Base-by-base conservation (phyloP, 768 basidiomycete genomes). In the Xerocomellus chrysenteron region DNA sequence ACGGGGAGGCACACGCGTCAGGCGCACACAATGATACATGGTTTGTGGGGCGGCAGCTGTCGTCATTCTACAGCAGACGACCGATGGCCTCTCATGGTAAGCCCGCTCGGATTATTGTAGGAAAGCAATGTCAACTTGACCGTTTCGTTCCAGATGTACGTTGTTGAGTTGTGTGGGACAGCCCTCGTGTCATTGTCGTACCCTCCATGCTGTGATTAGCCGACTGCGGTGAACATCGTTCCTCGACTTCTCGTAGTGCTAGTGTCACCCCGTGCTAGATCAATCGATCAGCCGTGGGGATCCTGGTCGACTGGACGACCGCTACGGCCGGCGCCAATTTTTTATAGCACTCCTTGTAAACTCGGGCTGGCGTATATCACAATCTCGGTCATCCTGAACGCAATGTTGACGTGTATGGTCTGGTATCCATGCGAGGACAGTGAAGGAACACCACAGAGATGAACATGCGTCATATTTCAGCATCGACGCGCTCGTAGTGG, bases 101-200 rank as follows among this genome's bases (percentile, higher is more conserved):
- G 59, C 65, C 63, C 4, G 30, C 24, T 4, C 1, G 11, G 17
- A 17, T 26, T 7, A 2, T 16, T 10, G 10, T 16, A 35, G 12
- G 14, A 30, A 13, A 17, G 11, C 2, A 13, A 12, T 21, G 11
- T 24, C 28, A 14, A 42, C n/a, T 16, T 5, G 39, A 14, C 9
- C 12, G 14, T 4, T n/a, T 50, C 42, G 49, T 39, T 75, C 17
- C 46, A 75, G 75, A 61, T 78, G 6, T 71, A 73, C 54, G 75
- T 13, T 73, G 72, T 58, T 72, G 56, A 32, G 57, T 73, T n/a
- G 59, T 76, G 17, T 76, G 72, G 72, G 32, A 59, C 12, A 58
- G 50, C 37, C 45, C 39, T 39, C 8, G 33, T 19, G 52, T 39
- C 21, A 35, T 54, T 26, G n/a, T 57, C 8, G 32, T 55, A 6